Evolutionary conservation across 2,329 filamentous ascomycete genomes (phyloP).

Genomic region (Scedosporium boydii): DNA sequence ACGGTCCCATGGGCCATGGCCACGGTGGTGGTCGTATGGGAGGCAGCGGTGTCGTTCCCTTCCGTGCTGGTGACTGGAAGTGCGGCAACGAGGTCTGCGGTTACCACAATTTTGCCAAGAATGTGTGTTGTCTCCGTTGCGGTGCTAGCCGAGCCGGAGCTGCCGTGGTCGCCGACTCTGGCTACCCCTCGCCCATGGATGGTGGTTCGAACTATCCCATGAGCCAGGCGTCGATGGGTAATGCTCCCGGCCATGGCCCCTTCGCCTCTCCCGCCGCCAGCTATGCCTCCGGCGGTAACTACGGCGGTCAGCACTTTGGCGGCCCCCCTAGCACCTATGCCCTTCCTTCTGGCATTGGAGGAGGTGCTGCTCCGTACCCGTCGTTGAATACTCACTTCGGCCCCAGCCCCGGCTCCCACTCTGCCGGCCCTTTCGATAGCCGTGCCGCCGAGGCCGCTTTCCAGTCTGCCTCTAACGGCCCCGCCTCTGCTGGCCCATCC

Average conservation of each 20-base stretch:
- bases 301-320: conserved; percentile 68
- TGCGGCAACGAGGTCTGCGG: conserved; percentile 95
- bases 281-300: conserved; percentile 56
- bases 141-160: conserved; percentile 90
- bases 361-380: conserved; percentile 62
- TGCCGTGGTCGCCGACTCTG: conserved; percentile 87
- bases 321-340: conserved; percentile 83
- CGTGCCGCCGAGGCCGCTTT: conserved; percentile 91
- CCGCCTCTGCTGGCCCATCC: conserved; percentile 64
- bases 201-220: conserved; percentile 74
- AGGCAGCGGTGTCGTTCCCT: conserved; percentile 79
- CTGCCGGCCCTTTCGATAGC: conserved; percentile 82
- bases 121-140: conserved; percentile 93
- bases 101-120: conserved; percentile 99
- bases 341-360: conserved; percentile 73
- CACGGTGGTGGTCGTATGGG: conserved; percentile 62
- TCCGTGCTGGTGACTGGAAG: conserved; percentile 98
- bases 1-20: conserved; percentile 36
- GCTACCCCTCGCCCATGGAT: conserved; percentile 86
- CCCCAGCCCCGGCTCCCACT: conserved; percentile 68
- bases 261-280: conserved; percentile 57
- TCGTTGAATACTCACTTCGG: conserved; percentile 75
- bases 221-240: conserved; percentile 53
- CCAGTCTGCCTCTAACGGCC: conserved; percentile 75
- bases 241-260: conserved; percentile 68